Conservation (phyloP, 2,329 filamentous ascomycete genomes). For the Cordyceps sp. region DNA sequence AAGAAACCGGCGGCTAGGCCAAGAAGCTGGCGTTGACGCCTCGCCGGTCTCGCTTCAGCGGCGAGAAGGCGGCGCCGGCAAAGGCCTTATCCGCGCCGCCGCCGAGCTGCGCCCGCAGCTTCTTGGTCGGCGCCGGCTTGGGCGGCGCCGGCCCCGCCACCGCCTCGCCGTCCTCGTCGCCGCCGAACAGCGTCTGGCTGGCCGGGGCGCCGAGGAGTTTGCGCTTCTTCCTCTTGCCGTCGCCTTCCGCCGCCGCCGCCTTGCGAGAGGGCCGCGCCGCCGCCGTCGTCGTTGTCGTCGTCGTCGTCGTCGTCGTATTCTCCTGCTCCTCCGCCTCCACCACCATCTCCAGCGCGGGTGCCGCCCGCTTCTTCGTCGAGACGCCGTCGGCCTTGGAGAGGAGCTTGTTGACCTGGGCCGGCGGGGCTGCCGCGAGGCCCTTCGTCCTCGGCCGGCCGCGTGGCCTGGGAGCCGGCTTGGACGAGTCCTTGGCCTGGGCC, state of each 20-base stretch:
- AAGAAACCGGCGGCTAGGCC: constrained; percentile 14
- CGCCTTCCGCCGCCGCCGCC: constrained; percentile 11
- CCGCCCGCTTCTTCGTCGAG: constrained; percentile 16
- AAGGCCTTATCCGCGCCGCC: constrained; percentile 24
- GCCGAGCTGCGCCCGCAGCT: constrained; percentile 3
- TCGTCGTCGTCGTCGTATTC: background rate
- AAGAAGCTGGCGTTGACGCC: constrained; percentile 46
- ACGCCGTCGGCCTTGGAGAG: constrained; percentile 7
- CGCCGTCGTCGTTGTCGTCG: background rate
- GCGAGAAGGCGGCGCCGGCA: constrained; percentile 43
- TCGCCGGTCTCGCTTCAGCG: constrained; percentile 53
- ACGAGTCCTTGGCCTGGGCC: constrained; percentile 3
- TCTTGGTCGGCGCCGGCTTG: constrained; percentile 1
- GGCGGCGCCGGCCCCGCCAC: constrained; percentile 23
- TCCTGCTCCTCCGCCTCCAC: constrained; percentile 18
- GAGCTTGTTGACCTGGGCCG: constrained; percentile 27
- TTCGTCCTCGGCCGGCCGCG: constrained; percentile 29
- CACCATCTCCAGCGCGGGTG: constrained; percentile 21
- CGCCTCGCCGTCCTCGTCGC: constrained; percentile 28
- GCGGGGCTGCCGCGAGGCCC: constrained; percentile 25
- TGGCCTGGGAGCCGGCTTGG: constrained; percentile 9
- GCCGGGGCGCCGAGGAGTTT: constrained; percentile 50
- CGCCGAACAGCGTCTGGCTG: constrained; percentile 54
- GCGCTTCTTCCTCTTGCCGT: constrained; percentile 51
- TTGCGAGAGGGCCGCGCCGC: constrained; percentile 2